Evolutionary conservation across 805 yeast genomes (phyloP).

Genomic region (Cyberlindnera samutprakarnensis): DNA sequence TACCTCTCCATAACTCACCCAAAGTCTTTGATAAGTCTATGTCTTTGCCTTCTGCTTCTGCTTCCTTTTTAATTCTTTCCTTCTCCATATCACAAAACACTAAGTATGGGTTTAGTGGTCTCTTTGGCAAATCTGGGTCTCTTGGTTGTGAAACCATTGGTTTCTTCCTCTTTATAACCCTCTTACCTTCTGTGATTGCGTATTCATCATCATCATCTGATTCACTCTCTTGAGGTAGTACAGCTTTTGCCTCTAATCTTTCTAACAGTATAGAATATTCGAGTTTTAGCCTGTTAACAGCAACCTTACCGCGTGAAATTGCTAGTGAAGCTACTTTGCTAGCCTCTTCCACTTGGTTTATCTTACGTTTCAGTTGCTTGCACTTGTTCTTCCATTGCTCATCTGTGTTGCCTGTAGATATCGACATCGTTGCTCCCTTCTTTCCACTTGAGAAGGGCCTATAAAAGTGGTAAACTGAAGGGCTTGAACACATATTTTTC

Average conservation of each 20-base stretch:
- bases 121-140: slow-evolving; percentile 81
- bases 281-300: slow-evolving; percentile 70
- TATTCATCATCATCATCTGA: slow-evolving; percentile 10
- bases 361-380: slow-evolving; percentile 59
- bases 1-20: slow-evolving; percentile 79
- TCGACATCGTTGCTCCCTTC: too few species aligned
- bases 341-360: slow-evolving; percentile 64
- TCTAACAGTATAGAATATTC: slow-evolving; percentile 81
- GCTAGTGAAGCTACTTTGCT: slow-evolving; percentile 74
- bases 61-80: slow-evolving; percentile 55
- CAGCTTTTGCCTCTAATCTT: slow-evolving; percentile 56
- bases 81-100: slow-evolving; percentile 79
- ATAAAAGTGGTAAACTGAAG: too few species aligned
- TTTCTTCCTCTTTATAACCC: slow-evolving; percentile 15
- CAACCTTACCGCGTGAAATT: slow-evolving; percentile 65
- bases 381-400: slow-evolving; percentile 60
- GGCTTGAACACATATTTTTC: too few species aligned
- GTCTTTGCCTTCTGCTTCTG: slow-evolving; percentile 46
- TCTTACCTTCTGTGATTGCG: slow-evolving; percentile 20
- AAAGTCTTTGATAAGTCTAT: slow-evolving; percentile 69
- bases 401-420: too few species aligned
- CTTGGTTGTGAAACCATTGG: slow-evolving; percentile 30
- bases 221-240: slow-evolving; percentile 13
- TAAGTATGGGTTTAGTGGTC: slow-evolving; percentile 87
- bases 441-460: too few species aligned